These are phyloP conservation scores for Mycena indigotica DNA, from an alignment of 768 basidiomycete species.

Conservation along the genomic window DNA sequence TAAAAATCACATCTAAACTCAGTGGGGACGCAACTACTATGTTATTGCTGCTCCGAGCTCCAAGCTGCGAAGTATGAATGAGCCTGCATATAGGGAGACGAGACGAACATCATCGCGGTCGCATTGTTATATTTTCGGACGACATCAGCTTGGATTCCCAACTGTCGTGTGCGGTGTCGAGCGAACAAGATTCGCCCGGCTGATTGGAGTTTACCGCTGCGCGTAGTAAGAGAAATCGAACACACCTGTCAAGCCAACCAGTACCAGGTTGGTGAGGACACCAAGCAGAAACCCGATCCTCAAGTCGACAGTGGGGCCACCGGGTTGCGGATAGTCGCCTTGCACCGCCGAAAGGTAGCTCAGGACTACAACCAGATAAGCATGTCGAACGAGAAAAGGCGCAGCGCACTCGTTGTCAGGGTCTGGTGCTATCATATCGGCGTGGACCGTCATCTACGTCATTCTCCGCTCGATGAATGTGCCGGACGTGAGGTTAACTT, in stretches of 20 bases:
- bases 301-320: slow-evolving; percentile 11
- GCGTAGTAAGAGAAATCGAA: neutral
- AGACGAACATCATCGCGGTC: slow-evolving; percentile 14
- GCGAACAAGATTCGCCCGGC: slow-evolving; percentile 11
- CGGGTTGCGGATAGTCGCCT: slow-evolving; percentile 16
- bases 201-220: neutral
- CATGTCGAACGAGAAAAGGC: too few species aligned
- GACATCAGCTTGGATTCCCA: neutral
- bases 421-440: slow-evolving; percentile 13
- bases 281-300: slow-evolving; percentile 10
- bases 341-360: slow-evolving; percentile 14
- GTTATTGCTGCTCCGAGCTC: slow-evolving; percentile 5
- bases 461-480: slow-evolving; percentile 14
- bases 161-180: neutral
- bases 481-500: slow-evolving; percentile 1
- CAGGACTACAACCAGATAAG: too few species aligned
- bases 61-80: slow-evolving; percentile 6
- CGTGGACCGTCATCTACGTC: slow-evolving; percentile 14
- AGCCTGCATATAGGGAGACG: slow-evolving; percentile 11
- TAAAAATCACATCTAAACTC: neutral
- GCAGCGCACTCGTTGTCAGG: slow-evolving; percentile 13
- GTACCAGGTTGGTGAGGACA: slow-evolving; percentile 15
- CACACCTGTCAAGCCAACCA: slow-evolving; percentile 20
- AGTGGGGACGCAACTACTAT: slow-evolving; percentile 18
- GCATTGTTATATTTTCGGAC: slow-evolving; percentile 12